Percentiles rank a stretch among this genome's conserved stretches.
These are phyloP conservation scores for Cerioporus squamosus DNA, from an alignment of 1,284 basidiomycete genomes.

Conservation along the genomic window DNA sequence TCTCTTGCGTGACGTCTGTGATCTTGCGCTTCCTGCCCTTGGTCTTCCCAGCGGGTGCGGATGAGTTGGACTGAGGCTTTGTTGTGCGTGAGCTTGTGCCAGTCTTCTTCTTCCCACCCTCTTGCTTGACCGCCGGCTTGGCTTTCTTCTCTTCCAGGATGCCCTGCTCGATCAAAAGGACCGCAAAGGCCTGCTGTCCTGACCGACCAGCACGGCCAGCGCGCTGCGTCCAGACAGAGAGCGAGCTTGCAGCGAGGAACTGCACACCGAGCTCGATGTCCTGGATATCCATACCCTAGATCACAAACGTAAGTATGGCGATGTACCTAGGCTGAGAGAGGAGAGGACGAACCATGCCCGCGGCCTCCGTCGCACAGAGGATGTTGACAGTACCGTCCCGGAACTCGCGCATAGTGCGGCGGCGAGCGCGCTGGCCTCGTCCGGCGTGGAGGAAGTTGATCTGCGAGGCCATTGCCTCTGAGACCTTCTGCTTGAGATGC, in stretches of 20 bases:
- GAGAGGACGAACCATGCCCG: constrained; percentile 25
- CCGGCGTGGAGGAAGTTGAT: constrained; percentile 24
- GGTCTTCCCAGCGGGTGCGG: not conserved
- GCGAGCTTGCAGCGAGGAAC: constrained; percentile 16
- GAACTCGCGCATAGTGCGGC: constrained; percentile 1
- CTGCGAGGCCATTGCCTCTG: not conserved
- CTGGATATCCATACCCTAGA: constrained; percentile 24
- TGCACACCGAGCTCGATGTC: constrained; percentile 23
- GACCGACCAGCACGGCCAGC: constrained; percentile 23
- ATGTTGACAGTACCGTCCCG: constrained; percentile 3
- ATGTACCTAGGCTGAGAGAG: no score
- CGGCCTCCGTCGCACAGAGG: constrained; percentile 19
- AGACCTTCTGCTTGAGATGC: not conserved
- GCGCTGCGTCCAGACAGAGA: constrained; percentile 26
- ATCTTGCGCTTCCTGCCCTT: not conserved
- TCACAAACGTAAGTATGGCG: no score
- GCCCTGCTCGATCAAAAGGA: constrained; percentile 22
- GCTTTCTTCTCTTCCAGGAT: constrained; percentile 5
- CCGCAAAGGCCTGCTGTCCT: constrained; percentile 5
- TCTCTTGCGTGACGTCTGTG: no score
- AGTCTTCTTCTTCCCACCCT: no score
- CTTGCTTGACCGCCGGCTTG: no score
- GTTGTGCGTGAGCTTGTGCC: no score
- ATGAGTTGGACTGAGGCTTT: no score
- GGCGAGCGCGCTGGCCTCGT: constrained; percentile 23